Base-by-base conservation (phyloP, 345 rosid species). In the Turritis glabra region DNA sequence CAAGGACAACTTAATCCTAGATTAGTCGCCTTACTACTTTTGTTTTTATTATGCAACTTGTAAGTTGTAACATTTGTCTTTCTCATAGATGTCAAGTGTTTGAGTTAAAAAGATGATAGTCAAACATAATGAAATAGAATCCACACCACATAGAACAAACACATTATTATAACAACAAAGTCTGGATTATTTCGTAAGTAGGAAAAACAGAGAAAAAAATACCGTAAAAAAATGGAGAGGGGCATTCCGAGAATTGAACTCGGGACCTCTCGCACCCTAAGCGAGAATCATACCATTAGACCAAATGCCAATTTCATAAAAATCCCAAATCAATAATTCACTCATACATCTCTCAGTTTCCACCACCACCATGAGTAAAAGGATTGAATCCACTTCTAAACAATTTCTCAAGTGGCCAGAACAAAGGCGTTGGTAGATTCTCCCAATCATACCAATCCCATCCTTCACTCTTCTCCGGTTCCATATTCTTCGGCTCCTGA, bases 371-470 rank as follows among this genome's bases (percentile, higher is more conserved):
- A 25, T 53, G 17, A 0, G 30, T 23, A 8, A 61, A 41, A 9
- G 96, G 98, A 64, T 81, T 83, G 81, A 89, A 88, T n/a, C 96
- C 92, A 3, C 71, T 71, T 5, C 14, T 71, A 5, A 80, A 87
- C 94, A 90, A 82, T 57, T 84, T 81, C 60, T 88, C 87, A 9
- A 94, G 82, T 2, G 98, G 96, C 87, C 82, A 55, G 47, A 90
- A 91, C 84, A 91, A 75, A 13, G 96, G 98, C 5, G 55, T 55
- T 0, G 98, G 98, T 6, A 90, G 89, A 13, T 82, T 55, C 35
- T 76, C 72, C 98, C 98, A 94, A 22, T 82, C 84, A 32, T 53
- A 90, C 97, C 97, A 93, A 30, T 76, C 94, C 98, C 96, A 91
- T 0, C 97, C 97, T 26, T 81, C 60, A 59, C 96, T 86, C 74